A percentile compares a stretch with the other conserved stretches of the same genome.
Evolutionary conservation across 345 rosid genomes (phyloP).

Genomic region (Brassica incana): DNA sequence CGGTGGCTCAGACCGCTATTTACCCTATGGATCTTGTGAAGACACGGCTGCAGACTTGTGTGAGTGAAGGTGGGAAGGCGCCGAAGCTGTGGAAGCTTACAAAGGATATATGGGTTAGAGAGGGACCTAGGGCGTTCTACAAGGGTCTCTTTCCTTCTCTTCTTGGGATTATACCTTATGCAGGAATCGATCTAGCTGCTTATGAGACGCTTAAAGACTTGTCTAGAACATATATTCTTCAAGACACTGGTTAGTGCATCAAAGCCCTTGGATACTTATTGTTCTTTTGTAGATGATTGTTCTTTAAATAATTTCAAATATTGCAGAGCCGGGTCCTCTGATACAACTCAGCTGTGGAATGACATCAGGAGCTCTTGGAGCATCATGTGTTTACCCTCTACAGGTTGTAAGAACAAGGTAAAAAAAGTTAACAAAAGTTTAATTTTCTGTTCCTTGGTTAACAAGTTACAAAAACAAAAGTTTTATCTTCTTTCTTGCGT

Average conservation of each 20-base stretch:
- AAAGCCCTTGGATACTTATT: neutral
- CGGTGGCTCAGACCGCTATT: slow-evolving; percentile 84
- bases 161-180: slow-evolving; percentile 93
- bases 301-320: slow-evolving; percentile 7
- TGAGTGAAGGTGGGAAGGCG: slow-evolving; percentile 65
- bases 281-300: neutral
- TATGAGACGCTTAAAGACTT: slow-evolving; percentile 92
- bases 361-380: slow-evolving; percentile 89
- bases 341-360: slow-evolving; percentile 93
- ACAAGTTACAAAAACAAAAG: too few species aligned
- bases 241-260: slow-evolving; percentile 57
- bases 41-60: slow-evolving; percentile 86
- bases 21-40: slow-evolving; percentile 99
- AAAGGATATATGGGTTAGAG: slow-evolving; percentile 81
- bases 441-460: neutral
- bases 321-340: slow-evolving; percentile 82
- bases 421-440: neutral
- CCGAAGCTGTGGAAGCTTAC: slow-evolving; percentile 67
- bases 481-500: neutral
- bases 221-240: slow-evolving; percentile 78
- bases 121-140: slow-evolving; percentile 95
- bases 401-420: slow-evolving; percentile 99
- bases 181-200: slow-evolving; percentile 95
- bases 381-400: slow-evolving; percentile 93
- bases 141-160: slow-evolving; percentile 96